A percentile compares a stretch with the other conserved stretches of the same genome.
Conservation (phyloP, 192 early-diverging fungal genomes). For the Entophlyctis luteolus region DNA sequence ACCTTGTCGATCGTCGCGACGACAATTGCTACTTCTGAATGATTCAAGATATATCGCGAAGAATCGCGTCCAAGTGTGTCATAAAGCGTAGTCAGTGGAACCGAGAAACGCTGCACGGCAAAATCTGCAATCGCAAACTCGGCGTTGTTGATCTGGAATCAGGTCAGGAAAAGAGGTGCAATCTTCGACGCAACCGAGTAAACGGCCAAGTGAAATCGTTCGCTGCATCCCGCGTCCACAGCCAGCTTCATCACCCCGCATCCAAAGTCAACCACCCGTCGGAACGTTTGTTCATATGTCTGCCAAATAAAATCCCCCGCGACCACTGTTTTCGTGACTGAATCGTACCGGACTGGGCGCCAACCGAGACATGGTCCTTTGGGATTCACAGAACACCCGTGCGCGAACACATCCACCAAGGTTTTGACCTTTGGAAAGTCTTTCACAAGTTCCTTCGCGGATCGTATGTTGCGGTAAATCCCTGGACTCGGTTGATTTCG, state of each 20-base stretch:
- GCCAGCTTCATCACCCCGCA: constrained; percentile 34
- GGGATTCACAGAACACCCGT: constrained; percentile 20
- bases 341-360: constrained; percentile 26
- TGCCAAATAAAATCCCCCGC: constrained; percentile 33
- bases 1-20: constrained; percentile 63
- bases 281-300: constrained; percentile 32
- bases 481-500: constrained; percentile 9
- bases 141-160: constrained; percentile 15
- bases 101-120: constrained; percentile 22
- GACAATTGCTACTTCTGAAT: constrained; percentile 69
- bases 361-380: constrained; percentile 32
- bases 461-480: constrained; percentile 41
- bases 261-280: constrained; percentile 37
- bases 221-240: neutral
- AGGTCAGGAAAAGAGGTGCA: neutral
- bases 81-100: constrained; percentile 70
- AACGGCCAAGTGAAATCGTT: constrained; percentile 5
- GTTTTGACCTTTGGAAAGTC: constrained; percentile 47
- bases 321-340: constrained; percentile 30
- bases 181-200: constrained; percentile 1
- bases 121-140: constrained; percentile 47
- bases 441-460: constrained; percentile 29
- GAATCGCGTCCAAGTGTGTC: constrained; percentile 84
- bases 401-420: constrained; percentile 43
- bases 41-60: constrained; percentile 80